Base-by-base conservation (phyloP, 768 basidiomycete genomes). In the Paxillus involutus region DNA sequence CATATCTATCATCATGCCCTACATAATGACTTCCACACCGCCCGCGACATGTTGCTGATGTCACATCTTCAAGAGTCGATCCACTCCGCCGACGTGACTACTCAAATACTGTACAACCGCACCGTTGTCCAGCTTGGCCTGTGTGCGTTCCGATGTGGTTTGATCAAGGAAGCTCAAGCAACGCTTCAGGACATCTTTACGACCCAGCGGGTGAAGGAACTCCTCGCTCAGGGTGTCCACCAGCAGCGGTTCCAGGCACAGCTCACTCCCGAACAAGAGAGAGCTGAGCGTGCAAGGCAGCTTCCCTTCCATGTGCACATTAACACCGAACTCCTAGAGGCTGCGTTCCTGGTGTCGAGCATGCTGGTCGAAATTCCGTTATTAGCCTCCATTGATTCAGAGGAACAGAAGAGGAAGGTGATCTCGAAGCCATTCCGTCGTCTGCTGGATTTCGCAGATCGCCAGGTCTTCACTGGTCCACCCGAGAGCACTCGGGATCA, bases 291-390 rank as follows among this genome's bases (percentile, higher is more conserved):
- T 60, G 88, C 94, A 60, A 84, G 97, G 33, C 93, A 98, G 63
- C 80, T 99, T 21, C 97, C 97, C 29, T 99, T 98, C 87, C 97
- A 99, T 72, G 91, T 98, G 89, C 97, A 99, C 73, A 94, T 98
- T 74, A 99, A 98, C 76, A 93, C 97, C 13, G 97, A 98, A 72
- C 79, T 99, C 9, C 78, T 98, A 51, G 97, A 98, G 72, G 95
- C 95, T 17, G 97, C 94, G 1, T 99, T 98, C 79, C 80, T 99
- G 41, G 94, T 97, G 16, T 95, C 93, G 14, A 98, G 95, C 75
- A 99, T 99, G 97, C 81, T 99, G 36, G 89, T 98, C 37, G 97
- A 98, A 74, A 94, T 99, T 16, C 97, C 97, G 3, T 74, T 98
- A 21, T 77, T 98, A 16, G 97, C 97, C 4, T 94, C 90, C 69